Conservation (phyloP, 495 filamentous ascomycete genomes). For the Cercophora scortea region DNA sequence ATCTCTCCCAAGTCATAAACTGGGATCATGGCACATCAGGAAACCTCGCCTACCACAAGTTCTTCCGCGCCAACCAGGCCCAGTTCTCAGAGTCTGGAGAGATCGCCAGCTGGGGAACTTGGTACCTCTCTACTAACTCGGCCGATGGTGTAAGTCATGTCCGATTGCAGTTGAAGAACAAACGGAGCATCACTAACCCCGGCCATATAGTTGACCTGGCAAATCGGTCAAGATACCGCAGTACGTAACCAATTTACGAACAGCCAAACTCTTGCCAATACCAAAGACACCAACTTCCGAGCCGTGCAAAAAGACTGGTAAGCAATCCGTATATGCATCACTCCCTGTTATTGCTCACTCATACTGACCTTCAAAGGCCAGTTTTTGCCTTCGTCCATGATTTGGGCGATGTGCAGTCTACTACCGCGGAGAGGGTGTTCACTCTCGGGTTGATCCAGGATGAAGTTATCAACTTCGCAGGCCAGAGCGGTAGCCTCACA, state of each 20-base stretch:
- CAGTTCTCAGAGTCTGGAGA: slow-evolving; percentile 63
- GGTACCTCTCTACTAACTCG: slow-evolving; percentile 56
- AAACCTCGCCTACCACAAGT: slow-evolving; percentile 40
- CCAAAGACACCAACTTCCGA: slow-evolving; percentile 57
- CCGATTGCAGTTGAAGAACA: background rate
- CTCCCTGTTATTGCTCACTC: background rate
- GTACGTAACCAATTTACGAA: slow-evolving; percentile 61
- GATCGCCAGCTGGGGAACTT: slow-evolving; percentile 78
- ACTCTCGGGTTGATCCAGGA: slow-evolving; percentile 70
- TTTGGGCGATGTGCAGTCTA: slow-evolving; percentile 40
- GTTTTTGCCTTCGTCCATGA: slow-evolving; percentile 85
- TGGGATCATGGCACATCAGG: slow-evolving; percentile 31
- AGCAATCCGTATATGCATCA: background rate
- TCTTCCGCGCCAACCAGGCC: slow-evolving; percentile 55
- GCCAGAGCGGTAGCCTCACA: slow-evolving; percentile 54
- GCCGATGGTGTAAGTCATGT: slow-evolving; percentile 25
- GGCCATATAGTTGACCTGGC: slow-evolving; percentile 39
- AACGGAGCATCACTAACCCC: background rate
- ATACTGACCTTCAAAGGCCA: slow-evolving; percentile 41
- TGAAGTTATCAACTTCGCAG: slow-evolving; percentile 70
- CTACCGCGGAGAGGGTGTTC: slow-evolving; percentile 47
- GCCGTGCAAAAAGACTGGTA: slow-evolving; percentile 62
- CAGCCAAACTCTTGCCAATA: slow-evolving; percentile 55
- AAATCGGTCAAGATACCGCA: slow-evolving; percentile 58
- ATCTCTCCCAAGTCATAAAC: slow-evolving; percentile 24